Conservation (phyloP, 495 filamentous ascomycete species). For the Lichenothelia convexa region DNA sequence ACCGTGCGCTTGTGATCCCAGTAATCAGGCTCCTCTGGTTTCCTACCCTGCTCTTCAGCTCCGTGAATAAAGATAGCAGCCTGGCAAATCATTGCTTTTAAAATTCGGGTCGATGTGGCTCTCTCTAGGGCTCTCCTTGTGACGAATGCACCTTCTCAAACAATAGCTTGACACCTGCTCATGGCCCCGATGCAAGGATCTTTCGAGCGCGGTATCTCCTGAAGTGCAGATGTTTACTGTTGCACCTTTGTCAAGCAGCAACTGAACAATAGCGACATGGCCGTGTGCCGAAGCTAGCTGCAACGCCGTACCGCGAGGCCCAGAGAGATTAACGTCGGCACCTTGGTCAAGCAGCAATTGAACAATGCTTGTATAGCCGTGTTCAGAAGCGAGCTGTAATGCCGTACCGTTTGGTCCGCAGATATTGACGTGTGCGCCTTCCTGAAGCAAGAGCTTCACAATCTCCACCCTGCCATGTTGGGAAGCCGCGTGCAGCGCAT, state of each 20-base stretch:
- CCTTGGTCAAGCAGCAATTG: background rate
- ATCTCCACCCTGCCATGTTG: background rate
- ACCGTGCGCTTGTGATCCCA: too few relatives aligned
- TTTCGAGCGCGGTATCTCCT: too few relatives aligned
- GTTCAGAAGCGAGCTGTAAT: background rate
- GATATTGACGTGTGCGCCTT: background rate
- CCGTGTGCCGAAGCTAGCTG: background rate
- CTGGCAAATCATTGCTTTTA: too few relatives aligned
- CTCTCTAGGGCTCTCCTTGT: too few relatives aligned
- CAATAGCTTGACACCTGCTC: too few relatives aligned
- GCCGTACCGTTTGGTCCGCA: background rate
- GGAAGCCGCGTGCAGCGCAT: background rate
- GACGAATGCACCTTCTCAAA: too few relatives aligned
- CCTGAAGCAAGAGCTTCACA: background rate
- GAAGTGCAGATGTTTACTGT: too few relatives aligned
- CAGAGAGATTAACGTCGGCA: background rate
- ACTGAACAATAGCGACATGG: background rate
- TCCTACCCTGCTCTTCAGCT: too few relatives aligned
- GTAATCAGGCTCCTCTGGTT: too few relatives aligned
- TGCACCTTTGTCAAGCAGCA: background rate
- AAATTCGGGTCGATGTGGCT: too few relatives aligned
- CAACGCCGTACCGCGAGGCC: background rate
- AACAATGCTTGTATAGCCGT: background rate
- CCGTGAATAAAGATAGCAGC: too few relatives aligned
- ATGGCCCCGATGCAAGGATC: too few relatives aligned